Evolutionary conservation across 768 basidiomycete genomes (phyloP).

Genomic region (Termitomyces sp.): DNA sequence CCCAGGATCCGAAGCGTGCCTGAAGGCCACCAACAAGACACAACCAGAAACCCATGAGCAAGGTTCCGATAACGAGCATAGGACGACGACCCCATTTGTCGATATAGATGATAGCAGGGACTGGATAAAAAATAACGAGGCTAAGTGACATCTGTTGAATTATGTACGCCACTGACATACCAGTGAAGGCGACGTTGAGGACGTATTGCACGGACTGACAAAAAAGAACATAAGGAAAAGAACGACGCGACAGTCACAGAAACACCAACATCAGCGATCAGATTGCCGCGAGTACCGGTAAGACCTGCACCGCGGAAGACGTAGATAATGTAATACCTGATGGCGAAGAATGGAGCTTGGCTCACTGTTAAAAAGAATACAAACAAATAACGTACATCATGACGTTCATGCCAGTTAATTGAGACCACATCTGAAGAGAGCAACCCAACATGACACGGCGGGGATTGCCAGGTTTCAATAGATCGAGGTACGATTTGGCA

Average conservation of each 20-base stretch:
- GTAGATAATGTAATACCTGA: slow-evolving; percentile 62
- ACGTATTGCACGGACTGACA: slow-evolving; percentile 64
- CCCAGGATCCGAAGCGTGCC: slow-evolving; percentile 66
- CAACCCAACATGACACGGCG: slow-evolving; percentile 71
- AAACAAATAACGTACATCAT: slow-evolving; percentile 58
- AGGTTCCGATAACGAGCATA: slow-evolving; percentile 63
- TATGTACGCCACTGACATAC: slow-evolving; percentile 43
- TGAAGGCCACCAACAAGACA: slow-evolving; percentile 78
- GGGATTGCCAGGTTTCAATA: slow-evolving; percentile 63
- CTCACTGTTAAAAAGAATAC: neutral
- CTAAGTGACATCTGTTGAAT: slow-evolving; percentile 31
- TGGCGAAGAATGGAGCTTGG: neutral
- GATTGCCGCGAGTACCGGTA: slow-evolving; percentile 69
- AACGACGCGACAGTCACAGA: neutral
- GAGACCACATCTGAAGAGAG: slow-evolving; percentile 80
- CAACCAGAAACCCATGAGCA: slow-evolving; percentile 75
- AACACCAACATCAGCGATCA: slow-evolving; percentile 56
- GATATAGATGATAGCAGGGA: slow-evolving; percentile 60
- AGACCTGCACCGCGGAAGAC: slow-evolving; percentile 79
- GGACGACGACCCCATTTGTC: slow-evolving; percentile 81
- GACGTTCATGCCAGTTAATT: slow-evolving; percentile 75
- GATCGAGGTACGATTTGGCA: slow-evolving; percentile 66
- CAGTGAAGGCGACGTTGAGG: slow-evolving; percentile 43
- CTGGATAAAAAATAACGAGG: slow-evolving; percentile 33
- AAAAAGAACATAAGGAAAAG: neutral